Conservation (phyloP, 345 rosid genomes). For the Hypericum perforatum region DNA sequence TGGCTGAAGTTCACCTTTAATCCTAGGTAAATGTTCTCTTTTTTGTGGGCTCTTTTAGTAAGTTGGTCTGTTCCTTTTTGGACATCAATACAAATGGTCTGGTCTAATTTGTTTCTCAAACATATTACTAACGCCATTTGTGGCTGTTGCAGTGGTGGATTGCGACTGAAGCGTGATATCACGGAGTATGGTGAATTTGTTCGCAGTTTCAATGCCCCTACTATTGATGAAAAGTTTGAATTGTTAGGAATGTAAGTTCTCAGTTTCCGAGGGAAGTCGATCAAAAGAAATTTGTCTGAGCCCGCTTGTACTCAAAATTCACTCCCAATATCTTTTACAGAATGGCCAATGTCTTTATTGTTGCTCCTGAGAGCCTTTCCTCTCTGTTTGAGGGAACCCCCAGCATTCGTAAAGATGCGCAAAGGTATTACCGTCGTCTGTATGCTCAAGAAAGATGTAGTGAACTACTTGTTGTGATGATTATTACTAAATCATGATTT, state of each 20-base stretch:
- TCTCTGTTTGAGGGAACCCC: conserved; percentile 91
- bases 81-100: too few species aligned
- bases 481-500: not conserved
- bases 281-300: too few species aligned
- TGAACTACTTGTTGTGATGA: too few species aligned
- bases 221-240: conserved; percentile 95
- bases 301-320: not conserved
- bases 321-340: conserved; percentile 30
- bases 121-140: too few species aligned
- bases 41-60: not conserved
- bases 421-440: conserved; percentile 37
- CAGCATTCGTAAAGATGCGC: conserved; percentile 84
- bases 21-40: conserved; percentile 51
- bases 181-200: conserved; percentile 85
- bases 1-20: conserved; percentile 96
- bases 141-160: conserved; percentile 56
- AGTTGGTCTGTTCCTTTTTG: not conserved
- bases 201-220: conserved; percentile 73
- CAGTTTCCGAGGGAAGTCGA: too few species aligned
- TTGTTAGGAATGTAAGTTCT: conserved; percentile 73
- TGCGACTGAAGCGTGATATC: conserved; percentile 93
- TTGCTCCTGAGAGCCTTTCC: conserved; percentile 94
- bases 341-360: conserved; percentile 88
- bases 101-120: too few species aligned
- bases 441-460: too few species aligned